These are phyloP conservation scores for Erodium trifolium DNA, from an alignment of 441 rosid species.

Conservation along the genomic window DNA sequence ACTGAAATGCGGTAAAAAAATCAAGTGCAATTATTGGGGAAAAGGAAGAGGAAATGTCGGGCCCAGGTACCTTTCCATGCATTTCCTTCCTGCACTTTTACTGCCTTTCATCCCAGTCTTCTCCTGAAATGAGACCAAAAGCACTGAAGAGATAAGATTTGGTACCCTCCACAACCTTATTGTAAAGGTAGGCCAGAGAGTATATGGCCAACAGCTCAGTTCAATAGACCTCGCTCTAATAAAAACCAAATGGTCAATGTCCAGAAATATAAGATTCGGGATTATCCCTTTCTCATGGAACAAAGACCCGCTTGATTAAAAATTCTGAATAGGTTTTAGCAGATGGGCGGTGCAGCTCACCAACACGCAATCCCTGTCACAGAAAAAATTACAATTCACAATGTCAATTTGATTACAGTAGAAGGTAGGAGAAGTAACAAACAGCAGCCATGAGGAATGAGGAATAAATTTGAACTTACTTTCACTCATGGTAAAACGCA, in stretches of 20 bases:
- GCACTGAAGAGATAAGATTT: slow-evolving; percentile 9
- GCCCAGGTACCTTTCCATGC: background rate
- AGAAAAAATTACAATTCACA: background rate
- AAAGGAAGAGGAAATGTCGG: background rate
- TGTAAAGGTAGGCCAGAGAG: slow-evolving; percentile 1
- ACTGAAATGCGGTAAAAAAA: slow-evolving; percentile 2
- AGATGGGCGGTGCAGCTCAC: background rate
- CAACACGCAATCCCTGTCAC: slow-evolving; percentile 1
- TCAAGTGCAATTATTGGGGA: background rate
- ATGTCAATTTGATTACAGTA: background rate
- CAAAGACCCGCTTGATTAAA: slow-evolving; percentile 2
- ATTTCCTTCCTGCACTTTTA: background rate
- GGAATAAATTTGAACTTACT: no score
- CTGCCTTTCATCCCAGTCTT: background rate
- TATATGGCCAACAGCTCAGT: background rate
- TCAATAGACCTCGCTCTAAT: background rate
- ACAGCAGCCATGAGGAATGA: background rate
- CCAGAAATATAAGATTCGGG: background rate
- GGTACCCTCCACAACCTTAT: background rate
- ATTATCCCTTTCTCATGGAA: slow-evolving; percentile 1
- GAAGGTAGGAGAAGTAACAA: background rate
- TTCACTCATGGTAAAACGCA: background rate
- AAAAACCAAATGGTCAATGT: slow-evolving; percentile 5
- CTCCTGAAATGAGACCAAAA: slow-evolving; percentile 3
- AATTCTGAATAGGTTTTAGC: background rate